Evolutionary conservation across 345 rosid genomes (phyloP).

Genomic region (Eutrema heterophyllum): DNA sequence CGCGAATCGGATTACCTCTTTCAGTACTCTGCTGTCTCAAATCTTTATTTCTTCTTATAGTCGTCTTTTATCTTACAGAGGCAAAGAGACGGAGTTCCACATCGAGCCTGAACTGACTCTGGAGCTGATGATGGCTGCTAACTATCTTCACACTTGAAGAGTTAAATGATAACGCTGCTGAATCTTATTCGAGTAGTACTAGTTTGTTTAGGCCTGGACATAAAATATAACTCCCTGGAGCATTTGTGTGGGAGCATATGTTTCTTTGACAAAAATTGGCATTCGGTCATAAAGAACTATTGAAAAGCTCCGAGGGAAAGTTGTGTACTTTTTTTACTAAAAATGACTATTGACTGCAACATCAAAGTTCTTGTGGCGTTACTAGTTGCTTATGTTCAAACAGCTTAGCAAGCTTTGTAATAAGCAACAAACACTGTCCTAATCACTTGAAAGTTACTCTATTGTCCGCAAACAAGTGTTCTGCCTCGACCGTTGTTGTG

Average conservation of each 20-base stretch:
- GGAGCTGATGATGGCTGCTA: slow-evolving; percentile 79
- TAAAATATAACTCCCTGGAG: slow-evolving; percentile 1
- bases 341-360: neutral
- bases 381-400: neutral
- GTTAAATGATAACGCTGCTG: neutral
- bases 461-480: slow-evolving; percentile 19
- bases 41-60: neutral
- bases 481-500: neutral
- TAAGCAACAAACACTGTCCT: neutral
- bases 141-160: slow-evolving; percentile 57
- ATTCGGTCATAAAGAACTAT: neutral
- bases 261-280: neutral
- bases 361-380: slow-evolving; percentile 1
- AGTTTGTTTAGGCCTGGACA: neutral
- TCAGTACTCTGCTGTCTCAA: neutral
- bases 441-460: neutral
- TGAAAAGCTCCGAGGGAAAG: neutral
- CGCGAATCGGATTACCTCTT: neutral
- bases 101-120: slow-evolving; percentile 70
- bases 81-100: slow-evolving; percentile 61
- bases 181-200: neutral
- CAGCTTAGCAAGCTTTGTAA: slow-evolving; percentile 8
- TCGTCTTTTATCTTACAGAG: slow-evolving; percentile 30
- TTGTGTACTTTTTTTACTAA: neutral
- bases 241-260: neutral